Evolutionary conservation across 2,329 filamentous ascomycete genomes (phyloP), one percentile per base, ranked within the genome.

Genomic region (Colletotrichum lindemuthianum): DNA sequence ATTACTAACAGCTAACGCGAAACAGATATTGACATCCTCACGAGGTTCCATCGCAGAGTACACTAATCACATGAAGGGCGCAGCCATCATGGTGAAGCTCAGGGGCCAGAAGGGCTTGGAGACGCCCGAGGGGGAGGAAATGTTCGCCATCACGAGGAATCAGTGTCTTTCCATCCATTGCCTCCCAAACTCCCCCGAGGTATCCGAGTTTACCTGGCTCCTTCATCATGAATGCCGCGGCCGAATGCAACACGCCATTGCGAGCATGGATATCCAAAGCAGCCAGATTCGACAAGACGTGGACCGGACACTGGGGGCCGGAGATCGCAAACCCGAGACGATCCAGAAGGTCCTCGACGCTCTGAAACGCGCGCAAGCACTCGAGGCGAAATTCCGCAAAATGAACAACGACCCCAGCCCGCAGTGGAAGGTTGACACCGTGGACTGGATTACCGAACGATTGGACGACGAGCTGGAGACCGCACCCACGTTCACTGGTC

Each of bases 101-200:
- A 61, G 68, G 10, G 68, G 69, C 3, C 59, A 68, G 32, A 58
- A 57, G 12, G 59, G 67, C 7, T 60, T 69, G 48, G 61, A 67
- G 13, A 65, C 65, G n/a, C 65, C 64, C 2, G 69, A 69, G 37
- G 67, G 68, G 41, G 68, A 68, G 13, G 67, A 68, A 32, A 67
- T 69, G 68, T 70, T 69, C 47, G 67, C 60, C 40, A 70, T 69
- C 41, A 70, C 68, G 6, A 65, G 69, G 43, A 70, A 69, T 45
- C 68, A 67, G 37, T 65, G 68, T 48, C 58, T 69, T 37, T 66
- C 67, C 52, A 65, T 70, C 13, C 67, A 68, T 43, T 69, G 66
- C 50, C 59, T 70, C 10, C 60, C 69, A 7, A 67, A 68, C 32
- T 60, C 59, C 8, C 37, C 53, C 32, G 69, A 70, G 44, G 44